Base-by-base conservation (phyloP, 352 stramenopile genomes). In the Phytophthora idaei region DNA sequence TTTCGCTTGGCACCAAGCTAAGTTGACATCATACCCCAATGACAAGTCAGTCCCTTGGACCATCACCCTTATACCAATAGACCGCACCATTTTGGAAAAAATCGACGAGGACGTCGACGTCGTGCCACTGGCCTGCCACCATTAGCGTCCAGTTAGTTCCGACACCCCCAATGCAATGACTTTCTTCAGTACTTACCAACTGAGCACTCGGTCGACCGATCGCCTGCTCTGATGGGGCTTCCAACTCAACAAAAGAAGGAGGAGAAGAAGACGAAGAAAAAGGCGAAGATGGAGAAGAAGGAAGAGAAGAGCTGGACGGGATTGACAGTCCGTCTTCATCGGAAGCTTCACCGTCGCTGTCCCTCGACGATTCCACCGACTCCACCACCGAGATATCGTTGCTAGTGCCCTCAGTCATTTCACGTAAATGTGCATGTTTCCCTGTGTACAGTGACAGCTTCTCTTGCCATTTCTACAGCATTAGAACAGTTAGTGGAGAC, bases 391-490 rank as follows among this genome's bases (percentile, higher is more conserved):
- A 58, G n/a, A 65, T 14, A 12, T 58, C 48, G 11, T 52, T 11
- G 5, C 41, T 44, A 4, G 58, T 45, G 6, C 56, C 17, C 27
- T 57, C 7, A 46, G 2, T 45, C 5, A n/a, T 45, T 64, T 39
- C 5, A 54, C 7, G 32, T 45, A 39, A 46, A 4, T 39, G 17
- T 10, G 5, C 8, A 6, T n/a, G 29, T 8, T 47, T 50, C 4
- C 77, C 77, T 3, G 67, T 83, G 53, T 86, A 86, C 15, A 72
- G 48, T 12, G 48, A 11, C 44, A 86, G 27, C 25, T 74, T 76
- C 27, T 83, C 39, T 56, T 61, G 69, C 77, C 77, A 86, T 71
- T 73, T 76, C 77, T 86, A 53, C 41, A 51, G 39, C 46, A 59
- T 57, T 27, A 44, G 45, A 28, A 1, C 12, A 34, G 37, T 50